Conservation (phyloP, 2,329 filamentous ascomycete genomes). For the Penicillium sp. region DNA sequence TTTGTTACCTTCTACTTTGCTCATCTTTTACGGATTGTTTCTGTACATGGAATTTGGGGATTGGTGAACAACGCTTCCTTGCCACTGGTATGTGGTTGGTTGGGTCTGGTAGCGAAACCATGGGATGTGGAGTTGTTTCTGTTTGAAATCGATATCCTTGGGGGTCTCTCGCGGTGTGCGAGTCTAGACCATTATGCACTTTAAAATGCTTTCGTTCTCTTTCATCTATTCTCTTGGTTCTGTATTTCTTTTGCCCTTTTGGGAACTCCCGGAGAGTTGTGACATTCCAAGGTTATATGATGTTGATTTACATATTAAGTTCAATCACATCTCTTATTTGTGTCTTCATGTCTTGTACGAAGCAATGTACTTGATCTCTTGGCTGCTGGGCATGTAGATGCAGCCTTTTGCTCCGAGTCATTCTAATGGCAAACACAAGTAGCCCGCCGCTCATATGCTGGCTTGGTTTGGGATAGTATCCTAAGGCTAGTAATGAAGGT, state of each 20-base stretch:
- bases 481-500: not conserved
- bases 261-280: slow-evolving; percentile 9
- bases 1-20: slow-evolving; percentile 18
- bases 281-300: slow-evolving; percentile 10
- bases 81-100: slow-evolving; percentile 30
- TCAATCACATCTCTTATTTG: slow-evolving; percentile 12
- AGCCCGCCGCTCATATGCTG: not conserved
- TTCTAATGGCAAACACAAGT: not conserved
- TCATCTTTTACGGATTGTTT: slow-evolving; percentile 19
- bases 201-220: slow-evolving; percentile 22
- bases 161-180: slow-evolving; percentile 28
- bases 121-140: slow-evolving; percentile 39
- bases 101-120: slow-evolving; percentile 32
- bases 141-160: slow-evolving; percentile 28
- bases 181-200: slow-evolving; percentile 32
- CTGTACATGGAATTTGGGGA: slow-evolving; percentile 35
- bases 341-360: not conserved
- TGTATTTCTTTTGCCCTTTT: slow-evolving; percentile 13
- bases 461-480: not conserved
- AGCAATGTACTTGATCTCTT: not conserved
- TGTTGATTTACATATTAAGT: slow-evolving; percentile 11
- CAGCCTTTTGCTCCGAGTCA: no score
- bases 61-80: slow-evolving; percentile 30
- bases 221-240: slow-evolving; percentile 5
- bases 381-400: not conserved